A percentile compares a stretch with the other conserved stretches of the same genome.
phyloP scores from a whole-genome alignment of 2,329 filamentous ascomycete species.

The Pestalotiopsis sp. region DNA sequence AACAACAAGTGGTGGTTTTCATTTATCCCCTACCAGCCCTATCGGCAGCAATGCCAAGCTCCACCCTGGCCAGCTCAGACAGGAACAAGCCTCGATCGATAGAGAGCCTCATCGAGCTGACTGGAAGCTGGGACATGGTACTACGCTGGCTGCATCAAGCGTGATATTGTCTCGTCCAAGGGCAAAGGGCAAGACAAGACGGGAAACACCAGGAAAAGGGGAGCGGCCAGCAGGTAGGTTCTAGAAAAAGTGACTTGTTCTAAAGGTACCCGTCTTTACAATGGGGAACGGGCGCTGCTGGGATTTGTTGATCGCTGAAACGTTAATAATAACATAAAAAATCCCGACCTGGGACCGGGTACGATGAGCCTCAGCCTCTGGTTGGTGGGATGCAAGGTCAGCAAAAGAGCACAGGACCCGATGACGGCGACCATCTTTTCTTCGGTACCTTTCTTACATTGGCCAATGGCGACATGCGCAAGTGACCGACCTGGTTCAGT shows the following conservation, averaged over 20 bases:
- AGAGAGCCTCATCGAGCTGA: neutral
- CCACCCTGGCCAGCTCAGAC: neutral
- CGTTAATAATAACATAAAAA: neutral
- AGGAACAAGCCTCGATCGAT: conserved; percentile 6
- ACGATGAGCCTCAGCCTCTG: neutral
- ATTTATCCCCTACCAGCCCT: conserved; percentile 1
- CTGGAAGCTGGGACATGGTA: neutral
- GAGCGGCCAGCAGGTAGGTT: neutral
- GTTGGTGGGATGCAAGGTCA: neutral
- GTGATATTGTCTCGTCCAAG: neutral
- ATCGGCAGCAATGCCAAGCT: conserved; percentile 1
- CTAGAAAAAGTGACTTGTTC: neutral
- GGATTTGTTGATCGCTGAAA: neutral
- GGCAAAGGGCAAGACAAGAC: neutral
- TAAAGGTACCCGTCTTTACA: neutral
- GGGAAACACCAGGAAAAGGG: neutral
- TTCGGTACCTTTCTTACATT: neutral
- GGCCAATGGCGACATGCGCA: neutral
- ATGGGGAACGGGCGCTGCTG: neutral
- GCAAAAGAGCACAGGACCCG: neutral
- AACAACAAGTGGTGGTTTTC: neutral
- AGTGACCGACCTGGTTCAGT: neutral
- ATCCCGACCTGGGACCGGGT: neutral
- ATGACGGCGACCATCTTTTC: neutral
- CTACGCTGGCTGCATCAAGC: neutral